Evolutionary conservation across 2,329 filamentous ascomycete genomes (phyloP), one percentile per base, ranked within the genome.

Genomic region (Beauveria sp.): DNA sequence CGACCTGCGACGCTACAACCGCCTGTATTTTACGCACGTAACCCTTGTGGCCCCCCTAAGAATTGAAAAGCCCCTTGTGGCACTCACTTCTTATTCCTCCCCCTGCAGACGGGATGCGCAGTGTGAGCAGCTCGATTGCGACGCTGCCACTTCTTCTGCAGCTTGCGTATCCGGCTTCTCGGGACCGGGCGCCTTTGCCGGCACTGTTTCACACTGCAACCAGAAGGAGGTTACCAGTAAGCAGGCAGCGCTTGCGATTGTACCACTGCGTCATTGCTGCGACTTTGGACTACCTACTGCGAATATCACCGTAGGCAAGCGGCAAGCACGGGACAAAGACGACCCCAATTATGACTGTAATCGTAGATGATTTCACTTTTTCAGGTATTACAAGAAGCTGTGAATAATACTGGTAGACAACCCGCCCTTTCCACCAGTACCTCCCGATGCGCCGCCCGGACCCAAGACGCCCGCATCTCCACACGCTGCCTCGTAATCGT

Each of bases 81-180:
- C 31, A 34, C 8, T 7, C 28, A 14, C 46, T 4, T 22, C 14
- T 8, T 24, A 38, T 38, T 12, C 16, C 24, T 4, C 34, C 26
- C 20, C 24, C n/a, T 40, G 31, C 31, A 24, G 20, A 14, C n/a
- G 43, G 5, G 50, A n/a, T 54, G 51, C 22, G 50, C n/a, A 40
- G 26, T 28, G 26, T 7, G 26, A 28, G 34, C 34, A 26, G 20
- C 14, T 24, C 16, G n/a, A 16, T 9, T 49, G 16, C 31, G 22
- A 59, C 45, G 34, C 45, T 50, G 40, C 18, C 42, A 18, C 10
- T 24, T 24, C 18, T 56, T 56, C 52, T 56, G 60, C 34, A 24
- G n/a, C 18, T n/a, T 62, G 52, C 60, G 60, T 62, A 62, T 62
- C 60, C 60, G 60, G 60, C n/a, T 62, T 62, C 20, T 46, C 51